Evolutionary conservation across 352 stramenopile genomes (phyloP).

Genomic region (Phytophthora macrochlamydospora): DNA sequence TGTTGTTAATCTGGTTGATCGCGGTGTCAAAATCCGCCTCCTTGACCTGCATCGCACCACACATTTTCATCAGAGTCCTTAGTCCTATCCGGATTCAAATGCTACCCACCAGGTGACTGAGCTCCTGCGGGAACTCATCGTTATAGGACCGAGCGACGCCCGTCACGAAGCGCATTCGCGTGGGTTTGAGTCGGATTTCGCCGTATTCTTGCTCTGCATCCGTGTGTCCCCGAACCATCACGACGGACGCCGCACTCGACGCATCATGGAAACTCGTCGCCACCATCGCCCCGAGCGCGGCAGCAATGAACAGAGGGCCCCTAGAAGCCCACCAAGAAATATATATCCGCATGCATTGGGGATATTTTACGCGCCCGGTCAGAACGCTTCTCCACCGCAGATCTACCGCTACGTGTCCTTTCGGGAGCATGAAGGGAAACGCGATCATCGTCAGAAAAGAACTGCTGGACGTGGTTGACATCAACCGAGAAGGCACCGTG

Average conservation of each 20-base stretch:
- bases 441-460: conserved; percentile 19
- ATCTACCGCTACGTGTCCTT: conserved; percentile 17
- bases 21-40: conserved; percentile 68
- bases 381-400: conserved; percentile 16
- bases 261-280: conserved; percentile 38
- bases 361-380: conserved; percentile 7
- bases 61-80: background rate
- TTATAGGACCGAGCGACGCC: conserved; percentile 75
- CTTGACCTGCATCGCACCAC: conserved; percentile 32
- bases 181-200: conserved; percentile 58
- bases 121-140: conserved; percentile 68
- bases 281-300: conserved; percentile 16
- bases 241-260: conserved; percentile 21
- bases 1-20: conserved; percentile 89
- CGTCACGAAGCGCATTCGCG: conserved; percentile 71
- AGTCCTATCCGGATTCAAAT: background rate
- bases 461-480: conserved; percentile 2
- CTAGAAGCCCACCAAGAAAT: background rate
- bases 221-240: conserved; percentile 22
- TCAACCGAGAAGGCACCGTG: background rate
- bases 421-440: conserved; percentile 4
- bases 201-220: conserved; percentile 33
- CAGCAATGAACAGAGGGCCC: background rate
- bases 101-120: conserved; percentile 47
- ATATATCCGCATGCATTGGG: background rate